These are phyloP conservation scores for Mortierella claussenii DNA, from an alignment of 192 early-diverging fungal genomes.

Conservation along the genomic window DNA sequence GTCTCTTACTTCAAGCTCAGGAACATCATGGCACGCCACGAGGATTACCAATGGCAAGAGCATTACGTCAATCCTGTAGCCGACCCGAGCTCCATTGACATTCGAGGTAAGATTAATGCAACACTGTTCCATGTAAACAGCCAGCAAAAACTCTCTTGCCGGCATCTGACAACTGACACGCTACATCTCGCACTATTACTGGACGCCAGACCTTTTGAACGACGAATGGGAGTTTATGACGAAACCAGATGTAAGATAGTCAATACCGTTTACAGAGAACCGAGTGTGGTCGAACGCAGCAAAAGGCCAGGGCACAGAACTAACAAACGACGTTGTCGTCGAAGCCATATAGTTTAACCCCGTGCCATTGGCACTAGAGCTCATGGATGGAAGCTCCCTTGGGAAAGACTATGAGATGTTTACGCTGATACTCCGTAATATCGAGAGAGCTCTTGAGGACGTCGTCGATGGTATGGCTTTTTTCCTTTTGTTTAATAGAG, in stretches of 20 bases:
- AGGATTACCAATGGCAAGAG: slow-evolving; percentile 46
- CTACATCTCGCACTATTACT: background rate
- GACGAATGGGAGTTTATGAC: slow-evolving; percentile 68
- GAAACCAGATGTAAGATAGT: slow-evolving; percentile 58
- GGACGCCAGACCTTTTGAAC: slow-evolving; percentile 37
- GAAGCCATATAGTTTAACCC: slow-evolving; percentile 68
- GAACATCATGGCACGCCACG: slow-evolving; percentile 33
- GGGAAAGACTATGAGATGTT: slow-evolving; percentile 75
- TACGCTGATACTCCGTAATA: slow-evolving; percentile 60
- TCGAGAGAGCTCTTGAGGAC: slow-evolving; percentile 74
- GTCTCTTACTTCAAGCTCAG: no score
- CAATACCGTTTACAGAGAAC: background rate
- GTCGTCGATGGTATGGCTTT: slow-evolving; percentile 77
- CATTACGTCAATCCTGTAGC: slow-evolving; percentile 21
- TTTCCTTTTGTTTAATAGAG: no score
- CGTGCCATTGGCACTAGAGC: slow-evolving; percentile 73
- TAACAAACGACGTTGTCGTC: background rate
- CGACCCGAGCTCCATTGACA: slow-evolving; percentile 34
- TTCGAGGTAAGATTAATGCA: slow-evolving; percentile 24
- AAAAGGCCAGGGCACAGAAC: background rate
- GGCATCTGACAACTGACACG: background rate
- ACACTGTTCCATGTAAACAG: background rate
- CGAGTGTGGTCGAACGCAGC: background rate
- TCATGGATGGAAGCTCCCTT: slow-evolving; percentile 81
- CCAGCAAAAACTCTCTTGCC: background rate